These are phyloP conservation scores for Heimioporus sp. DNA, from an alignment of 768 basidiomycete species.

Conservation along the genomic window DNA sequence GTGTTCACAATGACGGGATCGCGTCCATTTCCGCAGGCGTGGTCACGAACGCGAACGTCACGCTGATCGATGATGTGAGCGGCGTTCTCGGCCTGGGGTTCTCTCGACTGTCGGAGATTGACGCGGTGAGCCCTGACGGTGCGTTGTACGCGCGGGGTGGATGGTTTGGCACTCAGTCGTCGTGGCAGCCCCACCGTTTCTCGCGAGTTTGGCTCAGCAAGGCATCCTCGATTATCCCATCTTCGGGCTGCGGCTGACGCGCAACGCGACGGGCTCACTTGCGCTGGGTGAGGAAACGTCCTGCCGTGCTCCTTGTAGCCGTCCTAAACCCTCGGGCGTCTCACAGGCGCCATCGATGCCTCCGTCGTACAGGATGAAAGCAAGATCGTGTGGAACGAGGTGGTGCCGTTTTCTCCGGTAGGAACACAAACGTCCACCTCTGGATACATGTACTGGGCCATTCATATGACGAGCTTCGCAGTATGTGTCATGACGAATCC, in stretches of 20 bases:
- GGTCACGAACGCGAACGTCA: constrained; percentile 59
- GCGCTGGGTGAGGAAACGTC: constrained; percentile 48
- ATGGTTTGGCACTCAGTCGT: not conserved
- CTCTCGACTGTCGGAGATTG: constrained; percentile 65
- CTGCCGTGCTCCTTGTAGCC: not conserved
- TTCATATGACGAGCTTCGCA: constrained; percentile 53
- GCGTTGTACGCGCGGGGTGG: constrained; percentile 16
- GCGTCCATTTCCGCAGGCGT: constrained; percentile 42
- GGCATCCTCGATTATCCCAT: constrained; percentile 72
- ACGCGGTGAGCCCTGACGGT: constrained; percentile 48
- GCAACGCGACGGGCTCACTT: constrained; percentile 58
- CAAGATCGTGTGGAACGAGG: constrained; percentile 69
- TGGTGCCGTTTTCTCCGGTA: constrained; percentile 71
- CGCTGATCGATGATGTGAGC: constrained; percentile 60
- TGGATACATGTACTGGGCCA: constrained; percentile 76
- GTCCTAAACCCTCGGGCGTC: not conserved
- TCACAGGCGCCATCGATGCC: constrained; percentile 72
- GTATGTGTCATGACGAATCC: constrained; percentile 33
- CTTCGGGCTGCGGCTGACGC: constrained; percentile 67
- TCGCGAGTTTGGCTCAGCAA: constrained; percentile 57
- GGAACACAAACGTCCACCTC: constrained; percentile 54
- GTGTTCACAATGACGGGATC: not conserved
- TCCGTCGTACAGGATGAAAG: constrained; percentile 61
- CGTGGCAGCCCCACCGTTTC: constrained; percentile 61
- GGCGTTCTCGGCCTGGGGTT: constrained; percentile 79